Evolutionary conservation across 2,329 filamentous ascomycete species (phyloP).

Genomic region (Westerdykella aurantiaca): DNA sequence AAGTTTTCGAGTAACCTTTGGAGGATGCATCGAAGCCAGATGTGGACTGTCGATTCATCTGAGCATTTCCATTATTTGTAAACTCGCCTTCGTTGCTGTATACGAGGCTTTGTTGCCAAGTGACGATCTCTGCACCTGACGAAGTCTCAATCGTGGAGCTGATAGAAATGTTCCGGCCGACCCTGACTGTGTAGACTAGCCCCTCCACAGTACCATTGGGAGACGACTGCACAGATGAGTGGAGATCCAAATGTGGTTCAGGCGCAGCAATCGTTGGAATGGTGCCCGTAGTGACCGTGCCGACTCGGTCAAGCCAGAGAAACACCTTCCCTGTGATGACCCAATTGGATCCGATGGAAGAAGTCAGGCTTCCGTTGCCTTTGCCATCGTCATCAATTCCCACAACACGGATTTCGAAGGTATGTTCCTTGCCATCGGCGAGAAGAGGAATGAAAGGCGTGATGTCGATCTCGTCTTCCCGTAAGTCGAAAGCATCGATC

Average conservation of each 20-base stretch:
- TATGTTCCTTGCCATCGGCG: constrained; percentile 59
- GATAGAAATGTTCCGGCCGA: constrained; percentile 52
- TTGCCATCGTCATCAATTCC: constrained; percentile 56
- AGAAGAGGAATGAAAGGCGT: constrained; percentile 68
- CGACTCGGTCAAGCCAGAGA: constrained; percentile 58
- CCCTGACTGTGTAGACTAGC: constrained; percentile 54
- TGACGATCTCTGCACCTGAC: constrained; percentile 35
- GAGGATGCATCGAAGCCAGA: constrained; percentile 43
- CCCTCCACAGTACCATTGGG: constrained; percentile 53
- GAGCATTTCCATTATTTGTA: constrained; percentile 50
- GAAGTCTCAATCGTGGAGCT: constrained; percentile 50
- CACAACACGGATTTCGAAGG: constrained; percentile 61
- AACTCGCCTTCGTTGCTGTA: constrained; percentile 54
- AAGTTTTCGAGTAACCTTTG: constrained; percentile 39
- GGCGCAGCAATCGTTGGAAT: constrained; percentile 33
- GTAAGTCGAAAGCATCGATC: constrained; percentile 70
- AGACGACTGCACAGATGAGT: constrained; percentile 44
- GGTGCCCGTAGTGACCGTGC: constrained; percentile 49
- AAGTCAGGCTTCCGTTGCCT: constrained; percentile 46
- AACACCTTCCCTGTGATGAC: constrained; percentile 74
- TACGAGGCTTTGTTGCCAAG: constrained; percentile 56
- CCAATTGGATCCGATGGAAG: constrained; percentile 62
- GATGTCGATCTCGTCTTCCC: constrained; percentile 76
- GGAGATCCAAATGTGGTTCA: constrained; percentile 47
- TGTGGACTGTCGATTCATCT: constrained; percentile 49